phyloP scores from a whole-genome alignment of 495 filamentous ascomycete genomes.

The Penicillium argentinense region DNA sequence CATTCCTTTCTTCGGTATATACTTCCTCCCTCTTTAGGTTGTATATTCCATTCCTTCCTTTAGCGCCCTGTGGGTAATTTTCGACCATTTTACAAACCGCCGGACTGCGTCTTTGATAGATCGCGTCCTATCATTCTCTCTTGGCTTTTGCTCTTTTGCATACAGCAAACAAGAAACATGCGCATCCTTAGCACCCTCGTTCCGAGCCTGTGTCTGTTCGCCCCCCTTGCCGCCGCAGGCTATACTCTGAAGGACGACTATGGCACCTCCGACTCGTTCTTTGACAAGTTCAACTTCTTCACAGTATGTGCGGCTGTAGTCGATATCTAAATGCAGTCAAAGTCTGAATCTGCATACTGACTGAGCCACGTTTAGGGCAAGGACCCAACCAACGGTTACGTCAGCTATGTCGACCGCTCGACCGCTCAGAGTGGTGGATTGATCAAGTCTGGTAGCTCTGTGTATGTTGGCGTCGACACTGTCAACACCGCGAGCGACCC shows the following conservation, averaged over 20 bases:
- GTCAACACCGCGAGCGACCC: conserved; percentile 41
- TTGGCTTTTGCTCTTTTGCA: conserved; percentile 1
- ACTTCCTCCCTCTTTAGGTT: conserved; percentile 7
- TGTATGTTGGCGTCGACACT: conserved; percentile 47
- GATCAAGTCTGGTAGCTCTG: conserved; percentile 47
- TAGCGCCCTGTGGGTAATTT: conserved; percentile 8
- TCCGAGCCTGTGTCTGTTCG: conserved; percentile 38
- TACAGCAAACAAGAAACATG: conserved; percentile 33
- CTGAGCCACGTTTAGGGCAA: conserved; percentile 18
- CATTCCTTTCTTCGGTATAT: conserved; percentile 18
- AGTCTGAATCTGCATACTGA: conserved; percentile 25
- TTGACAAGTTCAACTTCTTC: conserved; percentile 55
- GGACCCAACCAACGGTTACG: conserved; percentile 72
- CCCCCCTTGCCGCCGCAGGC: conserved; percentile 41
- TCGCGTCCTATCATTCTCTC: conserved; percentile 10
- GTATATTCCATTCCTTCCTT: conserved; percentile 10
- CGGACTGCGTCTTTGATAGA: conserved; percentile 22
- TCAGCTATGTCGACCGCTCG: conserved; percentile 55
- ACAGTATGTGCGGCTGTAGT: conserved; percentile 29
- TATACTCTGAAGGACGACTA: conserved; percentile 53
- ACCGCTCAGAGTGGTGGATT: conserved; percentile 54
- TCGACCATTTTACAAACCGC: background rate
- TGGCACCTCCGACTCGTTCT: conserved; percentile 41
- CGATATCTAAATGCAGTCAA: background rate
- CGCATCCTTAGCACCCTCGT: conserved; percentile 40